Percentiles rank a stretch among this genome's conserved stretches.
Evolutionary conservation across 1,284 basidiomycete species (phyloP).

Genomic region (Farysia itapuensis): DNA sequence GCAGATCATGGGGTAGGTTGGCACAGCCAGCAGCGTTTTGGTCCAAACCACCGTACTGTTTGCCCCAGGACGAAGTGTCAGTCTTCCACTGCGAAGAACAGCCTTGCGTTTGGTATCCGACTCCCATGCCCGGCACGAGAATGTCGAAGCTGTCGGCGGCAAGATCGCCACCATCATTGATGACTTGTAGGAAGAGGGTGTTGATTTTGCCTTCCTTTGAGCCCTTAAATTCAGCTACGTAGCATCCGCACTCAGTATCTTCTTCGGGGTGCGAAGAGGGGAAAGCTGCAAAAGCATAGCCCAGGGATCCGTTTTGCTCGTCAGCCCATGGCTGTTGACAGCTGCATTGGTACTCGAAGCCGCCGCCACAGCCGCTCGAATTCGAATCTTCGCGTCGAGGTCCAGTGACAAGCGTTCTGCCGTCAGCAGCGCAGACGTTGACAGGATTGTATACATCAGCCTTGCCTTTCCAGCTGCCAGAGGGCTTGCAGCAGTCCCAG

Average conservation of each 20-base stretch:
- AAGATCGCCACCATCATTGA: slow-evolving; percentile 24
- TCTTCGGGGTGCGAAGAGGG: slow-evolving; percentile 5
- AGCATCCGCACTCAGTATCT: slow-evolving; percentile 18
- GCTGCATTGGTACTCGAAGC: slow-evolving; percentile 21
- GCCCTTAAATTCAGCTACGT: slow-evolving; percentile 9
- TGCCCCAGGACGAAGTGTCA: slow-evolving; percentile 19
- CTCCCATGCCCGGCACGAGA: slow-evolving; percentile 29
- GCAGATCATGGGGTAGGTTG: slow-evolving; percentile 18
- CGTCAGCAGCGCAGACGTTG: slow-evolving; percentile 9
- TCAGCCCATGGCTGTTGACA: slow-evolving; percentile 36
- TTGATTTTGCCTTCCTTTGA: slow-evolving; percentile 14
- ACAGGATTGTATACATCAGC: slow-evolving; percentile 11
- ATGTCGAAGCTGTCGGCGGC: slow-evolving; percentile 18
- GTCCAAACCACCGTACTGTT: slow-evolving; percentile 26
- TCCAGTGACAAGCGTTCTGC: slow-evolving; percentile 24
- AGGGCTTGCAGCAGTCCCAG: slow-evolving; percentile 24
- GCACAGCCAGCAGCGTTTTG: slow-evolving; percentile 7
- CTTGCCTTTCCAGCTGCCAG: slow-evolving; percentile 2
- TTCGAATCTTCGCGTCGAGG: slow-evolving; percentile 6
- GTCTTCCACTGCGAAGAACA: slow-evolving; percentile 16
- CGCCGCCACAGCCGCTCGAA: slow-evolving; percentile 29
- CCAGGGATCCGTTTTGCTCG: slow-evolving; percentile 6
- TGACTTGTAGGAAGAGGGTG: slow-evolving; percentile 28
- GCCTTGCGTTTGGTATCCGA: slow-evolving; percentile 12
- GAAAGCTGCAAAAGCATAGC: slow-evolving; percentile 25